Evolutionary conservation across 768 basidiomycete species (phyloP).

Genomic region (Mycena capillaripes): DNA sequence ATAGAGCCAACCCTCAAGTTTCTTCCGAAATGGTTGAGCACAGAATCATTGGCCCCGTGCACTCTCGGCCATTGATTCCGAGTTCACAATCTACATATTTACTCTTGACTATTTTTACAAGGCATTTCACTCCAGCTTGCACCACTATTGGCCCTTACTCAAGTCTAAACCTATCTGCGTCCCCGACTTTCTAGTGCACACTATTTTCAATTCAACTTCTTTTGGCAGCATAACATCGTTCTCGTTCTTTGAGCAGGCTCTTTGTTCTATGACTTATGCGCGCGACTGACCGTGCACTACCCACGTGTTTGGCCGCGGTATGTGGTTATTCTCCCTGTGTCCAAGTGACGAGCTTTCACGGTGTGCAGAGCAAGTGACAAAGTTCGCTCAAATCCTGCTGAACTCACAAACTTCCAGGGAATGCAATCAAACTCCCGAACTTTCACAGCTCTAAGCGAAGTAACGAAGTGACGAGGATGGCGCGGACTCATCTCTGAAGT

Average conservation of each 20-base stretch:
- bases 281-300: background rate
- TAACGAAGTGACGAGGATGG: too few relatives aligned
- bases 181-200: slow-evolving; percentile 1
- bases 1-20: background rate
- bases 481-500: too few relatives aligned
- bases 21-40: background rate
- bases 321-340: too few relatives aligned
- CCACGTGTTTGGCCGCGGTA: too few relatives aligned
- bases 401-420: too few relatives aligned
- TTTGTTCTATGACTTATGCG: background rate
- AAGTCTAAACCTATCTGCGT: background rate
- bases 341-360: too few relatives aligned
- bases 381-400: too few relatives aligned
- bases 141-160: background rate
- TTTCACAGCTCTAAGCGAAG: too few relatives aligned
- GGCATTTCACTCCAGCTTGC: background rate
- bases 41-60: background rate
- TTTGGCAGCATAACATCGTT: background rate
- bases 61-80: background rate
- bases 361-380: too few relatives aligned
- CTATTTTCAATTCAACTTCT: slow-evolving; percentile 4
- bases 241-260: background rate
- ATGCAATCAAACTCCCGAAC: too few relatives aligned
- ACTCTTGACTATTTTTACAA: slow-evolving; percentile 6
- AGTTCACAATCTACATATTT: slow-evolving; percentile 4